phyloP scores from a whole-genome alignment of 306 rosid species.

The Urtica urens region DNA sequence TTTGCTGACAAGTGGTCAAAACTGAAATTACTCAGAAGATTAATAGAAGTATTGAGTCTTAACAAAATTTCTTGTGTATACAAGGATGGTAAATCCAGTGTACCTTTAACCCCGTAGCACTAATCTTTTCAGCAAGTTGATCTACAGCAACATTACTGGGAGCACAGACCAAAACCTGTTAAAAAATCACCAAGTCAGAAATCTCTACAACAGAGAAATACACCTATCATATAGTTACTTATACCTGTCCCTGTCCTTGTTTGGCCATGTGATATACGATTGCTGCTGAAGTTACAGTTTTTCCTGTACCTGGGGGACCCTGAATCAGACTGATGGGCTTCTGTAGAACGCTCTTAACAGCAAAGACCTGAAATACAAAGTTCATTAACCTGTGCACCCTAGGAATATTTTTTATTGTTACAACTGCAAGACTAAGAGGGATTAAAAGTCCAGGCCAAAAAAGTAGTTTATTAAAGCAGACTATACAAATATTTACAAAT shows the following conservation, averaged over 20 bases:
- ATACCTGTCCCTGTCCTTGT: constrained; percentile 98
- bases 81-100: too few relatives aligned
- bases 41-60: too few relatives aligned
- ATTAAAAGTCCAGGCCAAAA: too few relatives aligned
- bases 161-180: constrained; percentile 95
- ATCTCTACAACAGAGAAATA: not conserved
- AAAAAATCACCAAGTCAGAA: constrained; percentile 2
- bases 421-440: too few relatives aligned
- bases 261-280: constrained; percentile 99
- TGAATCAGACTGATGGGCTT: constrained; percentile 99
- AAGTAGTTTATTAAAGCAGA: too few relatives aligned
- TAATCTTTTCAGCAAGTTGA: constrained; percentile 96
- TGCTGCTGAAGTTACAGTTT: constrained; percentile 98
- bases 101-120: constrained; percentile 98
- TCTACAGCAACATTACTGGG: constrained; percentile 98
- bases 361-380: constrained; percentile 98
- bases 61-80: too few relatives aligned
- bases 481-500: too few relatives aligned
- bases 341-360: constrained; percentile 97
- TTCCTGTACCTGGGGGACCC: constrained; percentile 99
- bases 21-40: not conserved
- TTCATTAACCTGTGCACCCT: too few relatives aligned
- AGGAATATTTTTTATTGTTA: too few relatives aligned
- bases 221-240: not conserved
- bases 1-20: not conserved